Evolutionary conservation across 495 filamentous ascomycete species (phyloP).

Genomic region (Neurospora sp.): DNA sequence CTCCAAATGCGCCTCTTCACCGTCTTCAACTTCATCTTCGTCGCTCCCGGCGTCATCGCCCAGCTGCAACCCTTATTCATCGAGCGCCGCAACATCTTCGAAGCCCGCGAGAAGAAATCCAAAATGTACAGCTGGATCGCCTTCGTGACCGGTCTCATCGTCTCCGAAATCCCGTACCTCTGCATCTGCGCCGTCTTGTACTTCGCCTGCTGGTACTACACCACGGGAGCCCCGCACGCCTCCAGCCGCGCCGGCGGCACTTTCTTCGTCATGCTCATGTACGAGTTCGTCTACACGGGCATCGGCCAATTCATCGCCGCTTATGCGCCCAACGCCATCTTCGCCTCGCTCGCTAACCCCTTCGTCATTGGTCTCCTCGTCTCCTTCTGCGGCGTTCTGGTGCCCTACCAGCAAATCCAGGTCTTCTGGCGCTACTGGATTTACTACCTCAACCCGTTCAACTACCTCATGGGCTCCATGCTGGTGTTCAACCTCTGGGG

Average conservation of each 20-base stretch:
- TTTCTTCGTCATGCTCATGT: slow-evolving; percentile 37
- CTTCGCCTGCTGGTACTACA: slow-evolving; percentile 52
- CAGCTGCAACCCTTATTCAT: slow-evolving; percentile 65
- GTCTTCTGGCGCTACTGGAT: slow-evolving; percentile 37
- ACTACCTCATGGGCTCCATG: slow-evolving; percentile 40
- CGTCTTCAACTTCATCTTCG: slow-evolving; percentile 55
- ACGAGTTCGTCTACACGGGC: slow-evolving; percentile 38
- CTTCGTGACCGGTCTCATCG: slow-evolving; percentile 38
- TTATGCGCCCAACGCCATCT: slow-evolving; percentile 45
- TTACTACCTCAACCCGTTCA: slow-evolving; percentile 48
- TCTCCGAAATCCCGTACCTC: slow-evolving; percentile 50
- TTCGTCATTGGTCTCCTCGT: slow-evolving; percentile 40
- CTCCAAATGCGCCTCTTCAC: slow-evolving; percentile 66
- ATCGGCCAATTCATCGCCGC: slow-evolving; percentile 36
- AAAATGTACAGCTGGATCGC: slow-evolving; percentile 68
- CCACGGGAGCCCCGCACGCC: slow-evolving; percentile 36
- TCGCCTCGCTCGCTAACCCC: slow-evolving; percentile 42
- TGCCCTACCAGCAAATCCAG: slow-evolving; percentile 40
- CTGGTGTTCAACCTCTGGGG: slow-evolving; percentile 16
- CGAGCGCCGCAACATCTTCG: slow-evolving; percentile 56
- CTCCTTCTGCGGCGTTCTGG: slow-evolving; percentile 46
- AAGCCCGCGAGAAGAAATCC: slow-evolving; percentile 59
- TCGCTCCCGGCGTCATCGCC: slow-evolving; percentile 36
- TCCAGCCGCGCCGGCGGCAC: slow-evolving; percentile 33
- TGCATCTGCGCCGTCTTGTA: slow-evolving; percentile 46